Base-by-base conservation (phyloP, 2,329 filamentous ascomycete genomes). In the Coniella lustricola region DNA sequence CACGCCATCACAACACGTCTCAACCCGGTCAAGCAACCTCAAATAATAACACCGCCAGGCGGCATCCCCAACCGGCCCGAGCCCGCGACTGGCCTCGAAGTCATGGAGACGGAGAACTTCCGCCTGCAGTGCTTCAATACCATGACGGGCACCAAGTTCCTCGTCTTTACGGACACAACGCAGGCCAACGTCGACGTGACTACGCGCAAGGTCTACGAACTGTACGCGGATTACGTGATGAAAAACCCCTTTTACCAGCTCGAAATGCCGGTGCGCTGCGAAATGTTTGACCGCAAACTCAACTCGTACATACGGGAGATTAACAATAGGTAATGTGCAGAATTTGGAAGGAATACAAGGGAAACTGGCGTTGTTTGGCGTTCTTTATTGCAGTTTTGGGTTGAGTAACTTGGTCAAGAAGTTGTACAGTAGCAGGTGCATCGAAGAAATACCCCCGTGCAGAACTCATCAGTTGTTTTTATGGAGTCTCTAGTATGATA, bases 161-260 rank as follows among this genome's bases (percentile, higher is more conserved):
- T 98, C 34, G 75, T 98, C 47, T 96, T 98, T 65, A 96, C 93
- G 48, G 93, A 97, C 67, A 82, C 80, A 14, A 81, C 88, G 55
- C 90, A 94, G 71, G 80, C 84, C 42, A 95, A 94, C 61, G 84
- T 94, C 34, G 93, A 97, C 59, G 76, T 81, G 12, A 85, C 91
- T 38, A 83, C 95, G 58, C 78, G 82, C 63, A 85, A 82, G 65
- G 84, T 96, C 59, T 97, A 98, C 66, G 93, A 97, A 65, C 71
- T 97, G 45, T 98, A 97, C 71, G 80, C 88, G 44, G 93, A 98
- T 67, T 97, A 88, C 65, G 93, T 98, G 58, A 97, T 96, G 89
- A 98, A 97, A 76, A 98, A 98, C 66, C 93, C 93, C 1, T 98
- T 98, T 64, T 97, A 97, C 70, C 90, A 93, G 62, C 75, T 95